Conservation (phyloP, 116 monocot species). For the Thalassia testudinum region DNA sequence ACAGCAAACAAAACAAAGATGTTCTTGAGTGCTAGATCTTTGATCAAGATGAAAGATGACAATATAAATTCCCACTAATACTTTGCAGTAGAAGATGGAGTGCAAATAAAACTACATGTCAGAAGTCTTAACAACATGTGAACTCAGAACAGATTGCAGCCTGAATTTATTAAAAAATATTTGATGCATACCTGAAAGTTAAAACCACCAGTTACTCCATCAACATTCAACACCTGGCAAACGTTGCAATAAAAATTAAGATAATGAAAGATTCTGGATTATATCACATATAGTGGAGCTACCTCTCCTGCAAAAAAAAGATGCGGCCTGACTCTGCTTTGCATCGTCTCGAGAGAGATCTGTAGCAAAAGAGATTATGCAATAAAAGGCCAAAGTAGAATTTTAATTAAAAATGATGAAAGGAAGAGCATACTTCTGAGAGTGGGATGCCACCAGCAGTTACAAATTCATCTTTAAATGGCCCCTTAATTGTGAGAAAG, state of each 20-base stretch:
- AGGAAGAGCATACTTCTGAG: constrained; percentile 44
- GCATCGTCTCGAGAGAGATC: constrained; percentile 77
- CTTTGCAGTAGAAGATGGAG: too few species aligned
- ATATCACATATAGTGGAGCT: constrained; percentile 4
- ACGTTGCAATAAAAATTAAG: background rate
- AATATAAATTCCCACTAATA: too few species aligned
- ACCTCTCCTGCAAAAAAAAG: constrained; percentile 98
- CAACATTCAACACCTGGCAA: constrained; percentile 70
- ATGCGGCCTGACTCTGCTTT: constrained; percentile 59
- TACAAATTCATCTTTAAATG: constrained; percentile 98
- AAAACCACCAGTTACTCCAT: constrained; percentile 94
- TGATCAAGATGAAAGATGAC: too few species aligned
- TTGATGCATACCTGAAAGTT: constrained; percentile 84
- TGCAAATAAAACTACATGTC: too few species aligned
- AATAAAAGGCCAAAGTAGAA: too few species aligned
- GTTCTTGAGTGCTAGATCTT: too few species aligned
- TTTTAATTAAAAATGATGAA: too few species aligned
- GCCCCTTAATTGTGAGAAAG: constrained; percentile 37
- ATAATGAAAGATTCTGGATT: background rate
- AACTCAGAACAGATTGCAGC: too few species aligned
- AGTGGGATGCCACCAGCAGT: constrained; percentile 95
- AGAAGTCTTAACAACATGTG: too few species aligned
- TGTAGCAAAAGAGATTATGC: constrained; percentile 6
- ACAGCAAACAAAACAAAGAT: background rate
- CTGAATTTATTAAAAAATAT: too few species aligned